Base-by-base conservation (phyloP, 1,284 basidiomycete genomes). In the Ganoderma multipileum region DNA sequence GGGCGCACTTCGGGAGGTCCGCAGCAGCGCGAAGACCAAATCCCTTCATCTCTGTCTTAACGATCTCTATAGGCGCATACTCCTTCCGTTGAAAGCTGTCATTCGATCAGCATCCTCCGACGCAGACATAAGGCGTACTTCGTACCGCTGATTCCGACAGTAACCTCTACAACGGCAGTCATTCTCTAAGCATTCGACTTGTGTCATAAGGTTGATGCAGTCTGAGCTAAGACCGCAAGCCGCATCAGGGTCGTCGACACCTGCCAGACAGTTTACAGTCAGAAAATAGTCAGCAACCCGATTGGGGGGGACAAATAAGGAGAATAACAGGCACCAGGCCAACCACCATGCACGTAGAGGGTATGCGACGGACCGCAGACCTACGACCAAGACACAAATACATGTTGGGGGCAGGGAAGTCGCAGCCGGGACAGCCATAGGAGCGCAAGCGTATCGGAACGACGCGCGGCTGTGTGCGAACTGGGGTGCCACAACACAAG, bases 141-240 rank as follows among this genome's bases (percentile, higher is more conserved):
- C 88, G 74, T 76, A 96, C 96, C 96, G 88, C 83, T 98, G 97
- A 79, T 99, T 99, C 79, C 90, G 91, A 80, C 97, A 99, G 75
- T 92, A 86, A 12, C 83, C 79, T 58, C 91, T 85, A 83, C 95
- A 97, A 50, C 91, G 88, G 82, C 97, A 99, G 74, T 98, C 95
- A 61, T 89, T 92, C 20, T 89, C 84, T 28, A 97, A 80, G 83
- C 97, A 99, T 81, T 99, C 97, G 33, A 99, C 95, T 81, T 98
- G 97, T 33, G 98, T 98, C 68, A 99, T 89, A 68, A 96, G 89
- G 80, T 99, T 99, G 84, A 99, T 98, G 81, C 98, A 99, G 80
- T 96, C 94, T 28, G 95, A 95, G 69, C 89, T 85, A 63, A 91
- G 88, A n/a, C 95, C 95, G 81, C 97, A 99, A 7, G 96, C 95